Evolutionary conservation across 2,329 filamentous ascomycete genomes (phyloP).

Genomic region (Daldinia eschscholtzii): DNA sequence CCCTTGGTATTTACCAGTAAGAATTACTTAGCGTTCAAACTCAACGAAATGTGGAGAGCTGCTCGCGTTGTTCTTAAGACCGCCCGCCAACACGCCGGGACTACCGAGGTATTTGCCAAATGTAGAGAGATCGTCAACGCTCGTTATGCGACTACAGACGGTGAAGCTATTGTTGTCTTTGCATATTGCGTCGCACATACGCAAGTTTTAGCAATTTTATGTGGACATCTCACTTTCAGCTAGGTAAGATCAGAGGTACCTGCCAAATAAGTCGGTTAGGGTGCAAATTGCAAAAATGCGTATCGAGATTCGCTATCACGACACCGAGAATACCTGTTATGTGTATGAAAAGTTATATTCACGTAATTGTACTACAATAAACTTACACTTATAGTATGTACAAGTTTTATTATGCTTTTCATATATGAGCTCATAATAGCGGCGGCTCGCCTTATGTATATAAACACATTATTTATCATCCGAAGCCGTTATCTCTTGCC

Average conservation of each 20-base stretch:
- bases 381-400: conserved; percentile 16
- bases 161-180: background rate
- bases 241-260: background rate
- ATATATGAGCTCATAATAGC: conserved; percentile 13
- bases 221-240: background rate
- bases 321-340: background rate
- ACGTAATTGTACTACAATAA: conserved; percentile 3
- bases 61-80: conserved; percentile 1
- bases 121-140: conserved; percentile 15
- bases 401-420: conserved; percentile 23
- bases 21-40: conserved; percentile 16
- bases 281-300: background rate
- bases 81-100: conserved; percentile 10
- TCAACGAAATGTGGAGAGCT: background rate
- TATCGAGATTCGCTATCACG: background rate
- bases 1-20: background rate
- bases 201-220: background rate
- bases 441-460: background rate
- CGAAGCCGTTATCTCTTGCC: conserved; percentile 11
- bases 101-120: conserved; percentile 34
- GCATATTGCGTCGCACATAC: conserved; percentile 6
- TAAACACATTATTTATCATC: conserved; percentile 27
- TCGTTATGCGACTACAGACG: background rate
- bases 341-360: background rate
- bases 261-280: background rate